phyloP scores from a whole-genome alignment of 2,329 filamentous ascomycete species.

The Diaporthe aspalathi region DNA sequence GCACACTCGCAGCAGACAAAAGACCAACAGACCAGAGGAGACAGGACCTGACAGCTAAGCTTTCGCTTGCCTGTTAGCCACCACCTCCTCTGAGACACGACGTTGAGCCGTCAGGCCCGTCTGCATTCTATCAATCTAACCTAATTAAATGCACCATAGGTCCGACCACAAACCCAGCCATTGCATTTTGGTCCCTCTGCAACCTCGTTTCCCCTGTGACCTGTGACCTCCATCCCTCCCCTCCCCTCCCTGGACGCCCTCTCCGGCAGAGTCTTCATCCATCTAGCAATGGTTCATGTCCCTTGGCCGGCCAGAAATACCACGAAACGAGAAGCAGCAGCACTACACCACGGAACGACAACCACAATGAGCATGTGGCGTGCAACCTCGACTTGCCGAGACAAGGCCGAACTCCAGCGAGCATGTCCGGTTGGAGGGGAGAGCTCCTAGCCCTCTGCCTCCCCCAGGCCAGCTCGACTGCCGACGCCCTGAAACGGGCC shows the following conservation, averaged over 20 bases:
- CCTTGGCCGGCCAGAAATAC: background rate
- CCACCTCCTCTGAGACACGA: background rate
- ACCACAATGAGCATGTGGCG: conserved; percentile 6
- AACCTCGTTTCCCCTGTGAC: background rate
- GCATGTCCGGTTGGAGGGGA: conserved; percentile 30
- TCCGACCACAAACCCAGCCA: conserved; percentile 8
- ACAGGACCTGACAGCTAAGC: conserved; percentile 13
- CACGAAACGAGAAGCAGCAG: background rate
- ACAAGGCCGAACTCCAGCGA: conserved; percentile 31
- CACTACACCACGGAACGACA: background rate
- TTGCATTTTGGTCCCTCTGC: background rate
- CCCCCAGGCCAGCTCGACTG: background rate
- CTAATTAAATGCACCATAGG: background rate
- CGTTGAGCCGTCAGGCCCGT: conserved; percentile 1
- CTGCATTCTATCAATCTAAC: background rate
- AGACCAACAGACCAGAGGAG: too few species aligned
- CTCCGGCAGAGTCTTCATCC: background rate
- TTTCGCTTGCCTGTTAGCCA: conserved; percentile 3
- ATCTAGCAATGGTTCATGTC: background rate
- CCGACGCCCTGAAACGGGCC: conserved; percentile 22
- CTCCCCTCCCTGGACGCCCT: background rate
- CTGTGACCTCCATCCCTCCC: background rate
- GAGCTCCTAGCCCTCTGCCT: background rate
- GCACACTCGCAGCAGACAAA: too few species aligned
- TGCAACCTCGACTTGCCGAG: conserved; percentile 30